These are phyloP conservation scores for Curvularia sp. DNA, from an alignment of 2,329 filamentous ascomycete genomes.

Conservation along the genomic window DNA sequence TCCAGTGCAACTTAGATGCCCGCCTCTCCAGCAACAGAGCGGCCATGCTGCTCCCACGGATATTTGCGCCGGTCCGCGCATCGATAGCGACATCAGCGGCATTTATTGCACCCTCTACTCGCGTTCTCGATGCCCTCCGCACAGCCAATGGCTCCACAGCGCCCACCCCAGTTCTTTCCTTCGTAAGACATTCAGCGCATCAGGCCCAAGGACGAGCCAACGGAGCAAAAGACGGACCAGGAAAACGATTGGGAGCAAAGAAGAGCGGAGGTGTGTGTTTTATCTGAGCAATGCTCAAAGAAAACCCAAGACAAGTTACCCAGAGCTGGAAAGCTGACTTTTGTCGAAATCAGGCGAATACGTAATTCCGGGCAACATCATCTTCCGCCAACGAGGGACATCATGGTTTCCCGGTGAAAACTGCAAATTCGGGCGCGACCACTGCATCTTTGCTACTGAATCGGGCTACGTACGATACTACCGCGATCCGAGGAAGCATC, in stretches of 20 bases:
- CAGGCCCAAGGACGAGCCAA: constrained; percentile 72
- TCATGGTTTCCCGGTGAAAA: constrained; percentile 96
- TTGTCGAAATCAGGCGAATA: constrained; percentile 71
- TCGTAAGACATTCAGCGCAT: constrained; percentile 68
- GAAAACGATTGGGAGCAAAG: constrained; percentile 94
- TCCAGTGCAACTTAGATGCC: constrained; percentile 26
- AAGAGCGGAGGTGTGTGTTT: constrained; percentile 74
- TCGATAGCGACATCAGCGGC: constrained; percentile 32
- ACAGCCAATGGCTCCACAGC: constrained; percentile 41
- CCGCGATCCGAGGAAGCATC: constrained; percentile 80
- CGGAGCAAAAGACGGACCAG: constrained; percentile 71
- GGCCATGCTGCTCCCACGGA: constrained; percentile 51
- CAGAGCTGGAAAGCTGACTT: background rate
- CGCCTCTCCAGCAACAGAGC: constrained; percentile 27
- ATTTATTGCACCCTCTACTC: constrained; percentile 35
- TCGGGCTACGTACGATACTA: constrained; percentile 97
- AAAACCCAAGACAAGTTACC: background rate
- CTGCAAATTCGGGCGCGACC: constrained; percentile 91
- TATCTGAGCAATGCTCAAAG: background rate
- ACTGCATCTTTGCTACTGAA: constrained; percentile 88
- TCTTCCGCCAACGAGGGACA: constrained; percentile 95
- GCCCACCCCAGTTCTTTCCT: constrained; percentile 51
- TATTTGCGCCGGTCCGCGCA: constrained; percentile 48
- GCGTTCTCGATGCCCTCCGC: constrained; percentile 43
- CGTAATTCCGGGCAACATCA: constrained; percentile 94